Percentiles rank a stretch among this genome's conserved stretches.
These are phyloP conservation scores for Oryza meridionalis DNA, from an alignment of 176 grass and related monocot species.

Conservation along the genomic window DNA sequence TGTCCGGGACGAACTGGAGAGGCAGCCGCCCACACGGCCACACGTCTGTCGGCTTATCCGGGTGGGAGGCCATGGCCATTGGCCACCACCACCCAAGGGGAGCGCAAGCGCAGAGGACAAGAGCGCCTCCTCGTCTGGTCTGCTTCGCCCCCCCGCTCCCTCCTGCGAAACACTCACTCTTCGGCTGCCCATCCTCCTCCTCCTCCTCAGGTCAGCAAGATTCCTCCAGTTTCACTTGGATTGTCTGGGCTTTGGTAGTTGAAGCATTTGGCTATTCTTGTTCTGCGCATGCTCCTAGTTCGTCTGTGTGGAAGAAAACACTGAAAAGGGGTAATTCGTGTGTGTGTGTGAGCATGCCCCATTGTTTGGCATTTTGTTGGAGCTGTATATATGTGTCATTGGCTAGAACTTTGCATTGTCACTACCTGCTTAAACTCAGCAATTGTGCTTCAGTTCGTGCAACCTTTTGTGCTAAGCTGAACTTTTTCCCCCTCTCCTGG, in stretches of 20 bases:
- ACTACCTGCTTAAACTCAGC: neutral
- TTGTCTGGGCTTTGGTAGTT: neutral
- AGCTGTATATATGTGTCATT: neutral
- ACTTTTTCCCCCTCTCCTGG: neutral
- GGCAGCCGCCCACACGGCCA: neutral
- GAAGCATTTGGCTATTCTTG: constrained; percentile 4
- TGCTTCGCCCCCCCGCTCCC: neutral
- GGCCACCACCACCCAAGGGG: constrained; percentile 31
- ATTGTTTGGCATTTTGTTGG: constrained; percentile 6
- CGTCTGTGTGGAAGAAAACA: neutral
- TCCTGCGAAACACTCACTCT: constrained; percentile 15
- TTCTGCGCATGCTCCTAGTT: neutral
- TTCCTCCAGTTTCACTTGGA: neutral
- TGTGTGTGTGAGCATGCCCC: neutral
- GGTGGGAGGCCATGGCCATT: neutral
- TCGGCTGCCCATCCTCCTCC: neutral
- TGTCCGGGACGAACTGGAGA: neutral
- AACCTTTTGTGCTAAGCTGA: neutral
- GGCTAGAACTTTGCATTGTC: neutral
- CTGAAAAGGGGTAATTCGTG: neutral
- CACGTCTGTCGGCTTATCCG: constrained; percentile 32
- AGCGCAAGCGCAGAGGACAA: constrained; percentile 20
- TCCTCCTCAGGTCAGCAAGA: constrained; percentile 40
- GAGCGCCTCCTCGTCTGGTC: constrained; percentile 12
- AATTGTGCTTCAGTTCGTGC: neutral